Conservation (phyloP, 148 eudicot species). For the Heliamphora exappendiculata region DNA sequence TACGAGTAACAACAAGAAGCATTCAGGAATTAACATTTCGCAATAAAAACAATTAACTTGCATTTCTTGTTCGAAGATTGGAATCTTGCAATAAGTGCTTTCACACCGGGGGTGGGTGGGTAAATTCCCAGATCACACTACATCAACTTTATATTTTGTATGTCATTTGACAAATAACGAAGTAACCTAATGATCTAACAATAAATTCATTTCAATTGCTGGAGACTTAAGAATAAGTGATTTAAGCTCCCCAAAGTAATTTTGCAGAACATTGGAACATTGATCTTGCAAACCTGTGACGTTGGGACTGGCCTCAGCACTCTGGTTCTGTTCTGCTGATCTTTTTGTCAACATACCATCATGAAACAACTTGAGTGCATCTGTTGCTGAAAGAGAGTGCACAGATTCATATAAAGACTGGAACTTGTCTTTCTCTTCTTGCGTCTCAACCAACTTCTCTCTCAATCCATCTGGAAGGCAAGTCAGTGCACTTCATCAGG, state of each 20-base stretch:
- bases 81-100: neutral
- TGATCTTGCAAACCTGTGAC: conserved; percentile 12
- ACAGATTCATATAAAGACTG: conserved; percentile 44
- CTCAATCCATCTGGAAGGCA: conserved; percentile 50
- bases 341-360: conserved; percentile 28
- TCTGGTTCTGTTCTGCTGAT: conserved; percentile 11
- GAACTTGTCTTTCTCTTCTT: conserved; percentile 42
- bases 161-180: neutral
- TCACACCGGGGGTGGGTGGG: neutral
- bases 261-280: conserved; percentile 29
- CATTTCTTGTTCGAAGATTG: neutral
- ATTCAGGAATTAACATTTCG: neutral
- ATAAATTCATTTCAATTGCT: conserved; percentile 29
- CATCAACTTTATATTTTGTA: neutral
- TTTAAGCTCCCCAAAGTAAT: conserved; percentile 36
- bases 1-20: neutral
- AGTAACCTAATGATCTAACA: conserved; percentile 2
- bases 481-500: conserved; percentile 45
- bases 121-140: neutral
- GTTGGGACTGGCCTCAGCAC: conserved; percentile 12
- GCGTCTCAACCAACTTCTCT: conserved; percentile 44
- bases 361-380: conserved; percentile 56
- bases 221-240: conserved; percentile 35
- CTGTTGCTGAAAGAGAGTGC: conserved; percentile 44
- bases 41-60: neutral